Evolutionary conservation across 1,284 basidiomycete species (phyloP).

Genomic region (Bjerkandera adusta): DNA sequence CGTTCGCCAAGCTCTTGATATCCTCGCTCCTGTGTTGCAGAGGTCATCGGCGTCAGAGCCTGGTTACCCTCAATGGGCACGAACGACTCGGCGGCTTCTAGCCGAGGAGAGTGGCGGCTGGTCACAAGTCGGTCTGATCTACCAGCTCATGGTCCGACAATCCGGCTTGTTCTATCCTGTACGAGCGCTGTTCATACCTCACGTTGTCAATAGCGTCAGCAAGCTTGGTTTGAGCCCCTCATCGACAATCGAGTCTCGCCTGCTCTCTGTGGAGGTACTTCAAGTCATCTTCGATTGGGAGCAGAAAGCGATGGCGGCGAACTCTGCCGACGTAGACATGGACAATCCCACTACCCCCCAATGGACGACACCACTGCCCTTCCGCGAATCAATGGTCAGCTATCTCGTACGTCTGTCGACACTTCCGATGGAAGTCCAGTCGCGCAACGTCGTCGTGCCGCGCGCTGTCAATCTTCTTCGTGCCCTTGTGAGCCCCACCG

Average conservation of each 20-base stretch:
- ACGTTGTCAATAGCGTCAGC: slow-evolving; percentile 88
- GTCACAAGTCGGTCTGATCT: slow-evolving; percentile 85
- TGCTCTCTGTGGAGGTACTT: slow-evolving; percentile 80
- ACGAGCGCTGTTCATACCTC: slow-evolving; percentile 92
- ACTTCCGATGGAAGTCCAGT: slow-evolving; percentile 68
- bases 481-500: slow-evolving; percentile 76
- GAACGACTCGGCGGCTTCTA: slow-evolving; percentile 83
- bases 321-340: slow-evolving; percentile 21
- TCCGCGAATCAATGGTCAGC: slow-evolving; percentile 90
- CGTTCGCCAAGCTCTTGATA: slow-evolving; percentile 88
- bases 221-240: slow-evolving; percentile 83
- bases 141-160: slow-evolving; percentile 92
- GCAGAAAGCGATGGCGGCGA: slow-evolving; percentile 48
- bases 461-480: slow-evolving; percentile 83
- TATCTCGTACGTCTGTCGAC: slow-evolving; percentile 89
- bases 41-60: slow-evolving; percentile 52
- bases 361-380: slow-evolving; percentile 79
- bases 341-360: slow-evolving; percentile 23
- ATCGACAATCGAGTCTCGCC: slow-evolving; percentile 79
- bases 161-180: slow-evolving; percentile 92
- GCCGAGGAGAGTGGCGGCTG: slow-evolving; percentile 87
- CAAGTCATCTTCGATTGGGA: slow-evolving; percentile 92
- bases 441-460: slow-evolving; percentile 64
- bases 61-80: slow-evolving; percentile 86
- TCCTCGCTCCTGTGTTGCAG: slow-evolving; percentile 86